Evolutionary conservation across 164 flowering plant species (phyloP), one percentile per base, ranked within the genome.

Genomic region (Dillenia turbinata): DNA sequence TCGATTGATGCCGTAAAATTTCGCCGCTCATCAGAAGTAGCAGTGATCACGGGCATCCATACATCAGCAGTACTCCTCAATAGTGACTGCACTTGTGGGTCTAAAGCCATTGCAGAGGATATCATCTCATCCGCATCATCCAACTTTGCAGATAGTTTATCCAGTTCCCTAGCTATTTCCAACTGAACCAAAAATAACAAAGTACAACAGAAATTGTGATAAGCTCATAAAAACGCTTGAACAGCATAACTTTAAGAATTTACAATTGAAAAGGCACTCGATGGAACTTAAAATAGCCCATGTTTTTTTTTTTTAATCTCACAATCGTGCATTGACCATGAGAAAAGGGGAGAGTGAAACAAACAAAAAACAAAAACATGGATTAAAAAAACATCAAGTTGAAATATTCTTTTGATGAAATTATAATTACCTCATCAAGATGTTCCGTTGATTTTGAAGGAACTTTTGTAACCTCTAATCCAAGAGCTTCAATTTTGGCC

Each of bases 11-110:
- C 69, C 0, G 72, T 66, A 62, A 92, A 86, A 55, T 81, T 82
- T 9, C 84, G 85, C 61, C 94, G 67, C 68, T 85, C 90, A 56
- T 87, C 94, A 46, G 96, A 78, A 52, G 76, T 81, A 56, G 98
- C 94, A 19, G 97, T 90, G 47, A 90, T 88, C 53, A 93, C 92
- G 1, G 98, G 98, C 93, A 93, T 81, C 97, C 98, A 92, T 8
- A 92, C 71, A 69, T 88, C 86, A 46, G 98, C 86, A 0, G 94
- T 88, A 49, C 81, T 76, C 67, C 93, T 85, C 67, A 90, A 61
- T 15, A 88, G 85, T 17, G 90, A 72, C 57, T 78, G 74, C 57
- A 93, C 94, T 60, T 88, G 80, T 24, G 92, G 96, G 65, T 90
- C 98, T n/a, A 77, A 65, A 63, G 94, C 85, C 79, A 91, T 83